Percentiles rank a stretch among this genome's conserved stretches.
Evolutionary conservation across 495 filamentous ascomycete species (phyloP).

Genomic region (Aspergillus indologenus): DNA sequence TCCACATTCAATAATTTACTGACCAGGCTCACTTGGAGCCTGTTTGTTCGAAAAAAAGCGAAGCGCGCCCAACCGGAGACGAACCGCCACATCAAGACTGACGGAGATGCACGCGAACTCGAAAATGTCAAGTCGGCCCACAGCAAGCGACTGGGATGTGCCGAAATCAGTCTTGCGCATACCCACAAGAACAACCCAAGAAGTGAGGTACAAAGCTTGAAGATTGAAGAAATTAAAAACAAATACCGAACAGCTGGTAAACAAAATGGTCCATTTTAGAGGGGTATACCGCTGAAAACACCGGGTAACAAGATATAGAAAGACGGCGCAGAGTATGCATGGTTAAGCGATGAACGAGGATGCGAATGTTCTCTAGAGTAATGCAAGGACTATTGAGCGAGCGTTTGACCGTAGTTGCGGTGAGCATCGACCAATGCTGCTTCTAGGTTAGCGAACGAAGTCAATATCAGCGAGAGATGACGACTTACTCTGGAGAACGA

Average conservation of each 20-base stretch:
- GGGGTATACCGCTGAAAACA: slow-evolving; percentile 33
- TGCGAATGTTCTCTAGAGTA: slow-evolving; percentile 7
- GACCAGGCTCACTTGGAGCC: too few species aligned
- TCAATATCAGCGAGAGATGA: background rate
- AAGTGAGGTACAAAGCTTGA: slow-evolving; percentile 6
- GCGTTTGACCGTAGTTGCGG: slow-evolving; percentile 16
- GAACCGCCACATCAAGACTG: background rate
- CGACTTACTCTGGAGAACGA: slow-evolving; percentile 62
- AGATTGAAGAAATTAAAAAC: slow-evolving; percentile 7
- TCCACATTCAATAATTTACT: too few species aligned
- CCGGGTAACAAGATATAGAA: slow-evolving; percentile 14
- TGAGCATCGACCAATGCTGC: slow-evolving; percentile 20
- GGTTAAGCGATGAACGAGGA: slow-evolving; percentile 2
- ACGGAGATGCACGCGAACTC: background rate
- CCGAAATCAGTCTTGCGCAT: too few species aligned
- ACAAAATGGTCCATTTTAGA: slow-evolving; percentile 24
- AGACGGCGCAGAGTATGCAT: slow-evolving; percentile 7
- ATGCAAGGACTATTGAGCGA: slow-evolving; percentile 13
- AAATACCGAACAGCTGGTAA: slow-evolving; percentile 16
- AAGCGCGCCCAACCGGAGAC: background rate
- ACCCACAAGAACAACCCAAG: slow-evolving; percentile 2
- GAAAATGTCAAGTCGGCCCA: background rate
- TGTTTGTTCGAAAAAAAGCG: too few species aligned
- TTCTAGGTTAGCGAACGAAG: slow-evolving; percentile 10
- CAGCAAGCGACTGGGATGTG: background rate